phyloP scores from a whole-genome alignment of 2,329 filamentous ascomycete species.

The Fusarium beomiforme region DNA sequence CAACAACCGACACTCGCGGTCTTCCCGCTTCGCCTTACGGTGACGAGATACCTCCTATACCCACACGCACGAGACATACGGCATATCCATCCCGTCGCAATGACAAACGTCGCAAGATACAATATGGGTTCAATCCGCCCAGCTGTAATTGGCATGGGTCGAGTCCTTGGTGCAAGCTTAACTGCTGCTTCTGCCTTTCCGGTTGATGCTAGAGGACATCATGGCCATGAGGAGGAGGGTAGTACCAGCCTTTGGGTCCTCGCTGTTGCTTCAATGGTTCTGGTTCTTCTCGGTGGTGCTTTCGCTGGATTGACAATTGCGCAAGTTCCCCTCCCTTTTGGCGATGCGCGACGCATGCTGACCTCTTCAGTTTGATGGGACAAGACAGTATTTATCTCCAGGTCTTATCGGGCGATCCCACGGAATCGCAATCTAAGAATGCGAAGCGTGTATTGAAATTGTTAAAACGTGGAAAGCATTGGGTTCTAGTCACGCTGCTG shows the following conservation, averaged over 20 bases:
- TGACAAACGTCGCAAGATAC: slow-evolving; percentile 49
- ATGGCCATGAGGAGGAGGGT: slow-evolving; percentile 59
- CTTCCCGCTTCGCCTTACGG: slow-evolving; percentile 2
- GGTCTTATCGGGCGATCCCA: slow-evolving; percentile 86
- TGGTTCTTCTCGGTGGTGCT: slow-evolving; percentile 89
- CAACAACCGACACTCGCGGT: slow-evolving; percentile 2
- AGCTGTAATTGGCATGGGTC: slow-evolving; percentile 61
- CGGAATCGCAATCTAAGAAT: slow-evolving; percentile 86
- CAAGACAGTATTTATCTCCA: slow-evolving; percentile 97
- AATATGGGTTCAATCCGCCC: slow-evolving; percentile 57
- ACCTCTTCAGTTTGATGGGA: slow-evolving; percentile 62
- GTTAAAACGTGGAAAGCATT: slow-evolving; percentile 91
- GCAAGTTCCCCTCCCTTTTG: slow-evolving; percentile 56
- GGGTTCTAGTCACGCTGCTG: slow-evolving; percentile 94
- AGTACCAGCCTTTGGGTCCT: slow-evolving; percentile 83
- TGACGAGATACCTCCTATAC: background rate
- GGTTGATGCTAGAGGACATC: slow-evolving; percentile 51
- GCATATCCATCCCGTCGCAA: slow-evolving; percentile 12
- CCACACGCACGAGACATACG: background rate
- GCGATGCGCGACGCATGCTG: slow-evolving; percentile 29
- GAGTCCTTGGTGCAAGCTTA: slow-evolving; percentile 60
- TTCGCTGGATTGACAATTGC: slow-evolving; percentile 96
- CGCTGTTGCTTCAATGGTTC: slow-evolving; percentile 77
- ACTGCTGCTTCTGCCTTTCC: slow-evolving; percentile 61
- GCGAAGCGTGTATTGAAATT: slow-evolving; percentile 83